A percentile compares a stretch with the other conserved stretches of the same genome.
Conservation (phyloP, 208 protist species). For the Trypanosoma melophagium region DNA sequence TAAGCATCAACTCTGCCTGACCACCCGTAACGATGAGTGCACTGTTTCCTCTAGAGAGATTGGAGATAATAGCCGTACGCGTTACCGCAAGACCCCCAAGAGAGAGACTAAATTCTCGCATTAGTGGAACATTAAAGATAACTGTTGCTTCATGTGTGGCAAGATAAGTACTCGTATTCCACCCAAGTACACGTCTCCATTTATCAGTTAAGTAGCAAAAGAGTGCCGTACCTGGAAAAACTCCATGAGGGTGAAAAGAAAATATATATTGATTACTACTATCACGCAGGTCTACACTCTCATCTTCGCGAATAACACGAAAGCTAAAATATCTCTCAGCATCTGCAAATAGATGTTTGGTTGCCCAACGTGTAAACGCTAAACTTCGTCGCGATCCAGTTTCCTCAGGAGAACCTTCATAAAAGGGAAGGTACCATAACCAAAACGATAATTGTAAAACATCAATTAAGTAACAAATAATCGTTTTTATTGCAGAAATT, state of each 20-base stretch:
- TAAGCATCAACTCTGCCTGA: constrained; percentile 86
- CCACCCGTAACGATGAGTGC: constrained; percentile 81
- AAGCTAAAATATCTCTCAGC: constrained; percentile 72
- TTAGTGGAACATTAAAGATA: constrained; percentile 70
- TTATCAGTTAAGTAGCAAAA: constrained; percentile 49
- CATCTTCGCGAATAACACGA: constrained; percentile 59
- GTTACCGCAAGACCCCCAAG: constrained; percentile 60
- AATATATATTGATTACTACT: constrained; percentile 66
- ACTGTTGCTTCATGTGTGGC: constrained; percentile 71
- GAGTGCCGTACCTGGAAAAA: constrained; percentile 75
- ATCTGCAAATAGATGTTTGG: constrained; percentile 66
- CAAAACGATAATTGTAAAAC: constrained; percentile 38
- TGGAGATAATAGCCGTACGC: constrained; percentile 49
- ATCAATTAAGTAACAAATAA: constrained; percentile 36
- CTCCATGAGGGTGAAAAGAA: constrained; percentile 83
- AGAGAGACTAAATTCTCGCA: constrained; percentile 76
- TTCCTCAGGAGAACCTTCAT: constrained; percentile 57
- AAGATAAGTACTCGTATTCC: constrained; percentile 42
- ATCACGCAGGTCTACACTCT: constrained; percentile 50
- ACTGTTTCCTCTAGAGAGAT: constrained; percentile 65
- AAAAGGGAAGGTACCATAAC: constrained; percentile 65
- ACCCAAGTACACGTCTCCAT: constrained; percentile 61
- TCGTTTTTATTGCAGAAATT: background rate
- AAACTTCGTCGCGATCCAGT: constrained; percentile 55
- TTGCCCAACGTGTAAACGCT: constrained; percentile 46